phyloP scores from a whole-genome alignment of 2,329 filamentous ascomycete genomes.

The Cordyceps tenuipes region DNA sequence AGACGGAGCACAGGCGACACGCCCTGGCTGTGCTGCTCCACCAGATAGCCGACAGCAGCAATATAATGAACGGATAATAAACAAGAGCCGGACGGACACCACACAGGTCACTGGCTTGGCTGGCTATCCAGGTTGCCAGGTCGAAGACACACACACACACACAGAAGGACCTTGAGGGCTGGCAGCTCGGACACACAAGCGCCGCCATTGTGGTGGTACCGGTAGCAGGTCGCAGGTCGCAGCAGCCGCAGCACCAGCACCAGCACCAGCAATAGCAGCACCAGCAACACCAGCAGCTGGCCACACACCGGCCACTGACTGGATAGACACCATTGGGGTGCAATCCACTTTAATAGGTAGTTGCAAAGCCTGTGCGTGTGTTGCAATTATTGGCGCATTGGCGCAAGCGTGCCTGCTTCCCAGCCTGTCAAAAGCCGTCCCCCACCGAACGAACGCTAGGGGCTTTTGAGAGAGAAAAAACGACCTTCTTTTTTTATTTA shows the following conservation, averaged over 20 bases:
- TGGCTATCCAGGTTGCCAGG: conserved; percentile 9
- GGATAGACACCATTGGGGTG: neutral
- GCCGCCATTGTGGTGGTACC: neutral
- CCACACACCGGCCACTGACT: neutral
- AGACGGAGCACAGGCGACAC: neutral
- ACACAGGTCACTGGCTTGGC: neutral
- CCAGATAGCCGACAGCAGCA: neutral
- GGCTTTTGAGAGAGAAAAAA: neutral
- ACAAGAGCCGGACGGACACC: conserved; percentile 5
- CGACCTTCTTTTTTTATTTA: neutral
- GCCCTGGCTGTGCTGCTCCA: conserved; percentile 1
- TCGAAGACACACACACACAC: neutral
- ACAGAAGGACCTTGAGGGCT: conserved; percentile 5
- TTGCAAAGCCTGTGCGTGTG: neutral
- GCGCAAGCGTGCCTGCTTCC: neutral
- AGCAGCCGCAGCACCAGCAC: too few species aligned
- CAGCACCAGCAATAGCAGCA: neutral
- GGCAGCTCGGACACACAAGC: conserved; percentile 5
- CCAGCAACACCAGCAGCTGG: neutral
- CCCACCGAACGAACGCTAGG: neutral
- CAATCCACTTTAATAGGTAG: conserved; percentile 6
- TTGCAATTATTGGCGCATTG: neutral
- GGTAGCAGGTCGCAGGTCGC: neutral
- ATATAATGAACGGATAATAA: neutral
- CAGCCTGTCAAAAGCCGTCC: conserved; percentile 5